A percentile compares a stretch with the other conserved stretches of the same genome.
Conservation (phyloP, 371 early-diverging fungal genomes). For the Mucor circinelloides region DNA sequence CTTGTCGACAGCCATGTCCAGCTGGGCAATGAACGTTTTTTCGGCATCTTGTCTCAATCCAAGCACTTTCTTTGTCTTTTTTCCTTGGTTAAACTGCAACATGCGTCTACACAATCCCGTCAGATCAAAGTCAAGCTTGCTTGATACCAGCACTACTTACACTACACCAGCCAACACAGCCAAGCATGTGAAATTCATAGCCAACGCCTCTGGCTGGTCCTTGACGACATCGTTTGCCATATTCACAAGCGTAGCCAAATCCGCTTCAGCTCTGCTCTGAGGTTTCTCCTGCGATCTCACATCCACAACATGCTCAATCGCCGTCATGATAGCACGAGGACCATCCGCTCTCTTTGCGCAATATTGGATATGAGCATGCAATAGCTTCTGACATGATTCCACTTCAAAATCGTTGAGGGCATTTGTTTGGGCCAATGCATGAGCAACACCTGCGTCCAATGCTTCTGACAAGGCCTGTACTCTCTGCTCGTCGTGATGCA, state of each 20-base stretch:
- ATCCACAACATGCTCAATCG: conserved; percentile 46
- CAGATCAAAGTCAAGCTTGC: background rate
- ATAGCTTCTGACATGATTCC: conserved; percentile 27
- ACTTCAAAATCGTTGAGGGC: conserved; percentile 43
- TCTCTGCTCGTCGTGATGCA: background rate
- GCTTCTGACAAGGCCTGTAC: conserved; percentile 22
- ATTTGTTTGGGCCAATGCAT: conserved; percentile 40
- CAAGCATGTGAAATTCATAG: conserved; percentile 19
- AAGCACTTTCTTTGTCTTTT: conserved; percentile 33
- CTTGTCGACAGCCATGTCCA: conserved; percentile 15
- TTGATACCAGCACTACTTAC: conserved; percentile 17
- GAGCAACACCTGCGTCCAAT: conserved; percentile 46
- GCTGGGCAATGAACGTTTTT: conserved; percentile 14
- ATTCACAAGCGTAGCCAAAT: conserved; percentile 25
- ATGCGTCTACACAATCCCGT: conserved; percentile 32
- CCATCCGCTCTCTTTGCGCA: conserved; percentile 16
- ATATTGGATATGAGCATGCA: conserved; percentile 26
- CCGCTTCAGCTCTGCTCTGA: conserved; percentile 32
- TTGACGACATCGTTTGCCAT: conserved; percentile 15
- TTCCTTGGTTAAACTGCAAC: conserved; percentile 40
- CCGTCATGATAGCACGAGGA: conserved; percentile 28
- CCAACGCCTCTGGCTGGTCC: conserved; percentile 5
- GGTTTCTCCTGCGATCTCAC: conserved; percentile 36
- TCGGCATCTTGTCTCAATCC: conserved; percentile 23
- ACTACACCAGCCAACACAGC: conserved; percentile 39